Evolutionary conservation across 768 basidiomycete species (phyloP).

Genomic region (Lactifluus volemus): DNA sequence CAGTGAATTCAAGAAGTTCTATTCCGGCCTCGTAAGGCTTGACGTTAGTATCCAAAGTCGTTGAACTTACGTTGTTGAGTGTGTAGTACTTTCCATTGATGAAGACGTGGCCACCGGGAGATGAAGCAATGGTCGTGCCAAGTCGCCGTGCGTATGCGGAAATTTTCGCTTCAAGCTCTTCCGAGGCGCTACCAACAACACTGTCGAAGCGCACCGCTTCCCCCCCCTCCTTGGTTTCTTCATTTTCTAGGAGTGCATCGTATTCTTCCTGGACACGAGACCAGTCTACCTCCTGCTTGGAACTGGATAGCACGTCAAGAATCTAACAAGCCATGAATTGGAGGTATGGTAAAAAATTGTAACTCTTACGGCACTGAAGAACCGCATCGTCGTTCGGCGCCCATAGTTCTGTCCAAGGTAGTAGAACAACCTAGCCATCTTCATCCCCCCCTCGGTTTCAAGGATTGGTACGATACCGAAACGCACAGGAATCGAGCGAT

Average conservation of each 20-base stretch:
- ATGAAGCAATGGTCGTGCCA: conserved; percentile 21
- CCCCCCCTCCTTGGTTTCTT: background rate
- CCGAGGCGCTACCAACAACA: background rate
- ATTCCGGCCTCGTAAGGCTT: background rate
- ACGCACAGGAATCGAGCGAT: conserved; percentile 63
- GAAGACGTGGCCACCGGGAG: conserved; percentile 33
- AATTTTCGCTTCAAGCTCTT: conserved; percentile 14
- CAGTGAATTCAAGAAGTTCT: conserved; percentile 61
- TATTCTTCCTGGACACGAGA: conserved; percentile 1
- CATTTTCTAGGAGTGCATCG: background rate
- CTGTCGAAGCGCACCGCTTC: background rate
- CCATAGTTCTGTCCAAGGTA: conserved; percentile 5
- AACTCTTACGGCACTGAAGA: background rate
- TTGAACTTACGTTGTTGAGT: conserved; percentile 7
- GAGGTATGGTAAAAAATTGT: background rate
- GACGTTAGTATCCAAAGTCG: background rate
- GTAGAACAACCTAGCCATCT: conserved; percentile 31
- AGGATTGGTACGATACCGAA: conserved; percentile 80
- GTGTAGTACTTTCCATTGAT: conserved; percentile 35
- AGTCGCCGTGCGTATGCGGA: conserved; percentile 28
- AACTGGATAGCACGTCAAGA: background rate
- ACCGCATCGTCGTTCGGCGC: background rate
- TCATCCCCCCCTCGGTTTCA: conserved; percentile 37
- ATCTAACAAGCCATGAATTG: background rate
- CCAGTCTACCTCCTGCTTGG: conserved; percentile 2